Evolutionary conservation across 1,284 basidiomycete species (phyloP).

Genomic region (Heterobasidion parviporum): DNA sequence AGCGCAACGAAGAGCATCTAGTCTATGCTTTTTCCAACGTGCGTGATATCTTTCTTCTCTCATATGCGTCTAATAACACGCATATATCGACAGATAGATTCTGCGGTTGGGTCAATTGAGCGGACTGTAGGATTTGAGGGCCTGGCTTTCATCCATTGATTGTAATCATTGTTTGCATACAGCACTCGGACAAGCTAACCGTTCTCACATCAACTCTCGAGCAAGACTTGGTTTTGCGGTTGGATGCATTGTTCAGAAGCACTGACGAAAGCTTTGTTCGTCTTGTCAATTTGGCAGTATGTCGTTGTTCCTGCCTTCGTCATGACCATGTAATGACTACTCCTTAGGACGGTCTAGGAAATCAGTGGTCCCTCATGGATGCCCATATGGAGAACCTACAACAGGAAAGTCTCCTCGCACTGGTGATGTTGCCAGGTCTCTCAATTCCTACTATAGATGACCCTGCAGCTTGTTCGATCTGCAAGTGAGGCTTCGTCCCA

Average conservation of each 20-base stretch:
- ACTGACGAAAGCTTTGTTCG: background rate
- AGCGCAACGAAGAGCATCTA: background rate
- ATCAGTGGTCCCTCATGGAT: background rate
- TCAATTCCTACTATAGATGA: background rate
- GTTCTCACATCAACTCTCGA: background rate
- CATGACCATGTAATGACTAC: background rate
- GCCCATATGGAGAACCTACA: background rate
- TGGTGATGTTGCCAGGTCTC: background rate
- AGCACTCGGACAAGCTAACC: background rate
- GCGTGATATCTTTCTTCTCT: background rate
- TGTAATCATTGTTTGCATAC: background rate
- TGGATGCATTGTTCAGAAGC: background rate
- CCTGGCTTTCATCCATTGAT: background rate
- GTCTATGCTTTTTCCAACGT: background rate
- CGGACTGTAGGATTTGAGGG: background rate
- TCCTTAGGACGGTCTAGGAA: background rate
- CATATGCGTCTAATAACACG: background rate
- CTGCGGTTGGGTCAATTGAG: background rate
- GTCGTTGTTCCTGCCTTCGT: background rate
- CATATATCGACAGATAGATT: background rate
- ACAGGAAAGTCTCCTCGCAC: background rate
- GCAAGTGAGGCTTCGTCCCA: background rate
- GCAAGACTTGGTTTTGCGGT: background rate
- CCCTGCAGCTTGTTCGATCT: background rate
- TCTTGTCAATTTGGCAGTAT: background rate